Conservation (phyloP, 2,329 filamentous ascomycete genomes). For the Cordyceps cicadae region DNA sequence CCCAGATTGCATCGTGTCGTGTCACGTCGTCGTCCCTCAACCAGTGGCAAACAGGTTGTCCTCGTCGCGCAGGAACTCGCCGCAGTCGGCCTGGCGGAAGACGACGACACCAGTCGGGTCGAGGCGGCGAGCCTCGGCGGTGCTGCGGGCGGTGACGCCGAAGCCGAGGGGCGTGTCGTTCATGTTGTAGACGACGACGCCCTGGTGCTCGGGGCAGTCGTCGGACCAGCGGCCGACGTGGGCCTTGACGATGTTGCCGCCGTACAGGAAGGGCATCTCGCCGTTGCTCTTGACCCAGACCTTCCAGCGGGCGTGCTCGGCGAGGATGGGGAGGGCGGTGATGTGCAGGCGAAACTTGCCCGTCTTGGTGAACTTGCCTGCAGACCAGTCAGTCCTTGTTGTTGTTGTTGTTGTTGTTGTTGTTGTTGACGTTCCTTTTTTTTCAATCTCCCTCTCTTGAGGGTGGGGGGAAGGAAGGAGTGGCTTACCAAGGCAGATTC, state of each 20-base stretch:
- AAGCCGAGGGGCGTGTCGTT: slow-evolving; percentile 91
- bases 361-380: slow-evolving; percentile 91
- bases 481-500: slow-evolving; percentile 71
- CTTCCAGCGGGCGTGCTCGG: slow-evolving; percentile 89
- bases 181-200: slow-evolving; percentile 85
- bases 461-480: too few species aligned
- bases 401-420: too few species aligned
- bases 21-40: slow-evolving; percentile 19
- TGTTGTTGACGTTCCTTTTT: too few species aligned
- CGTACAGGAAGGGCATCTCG: slow-evolving; percentile 95
- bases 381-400: neutral
- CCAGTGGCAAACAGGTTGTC: slow-evolving; percentile 54
- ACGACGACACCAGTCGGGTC: slow-evolving; percentile 86
- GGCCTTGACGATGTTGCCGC: slow-evolving; percentile 70
- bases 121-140: slow-evolving; percentile 70
- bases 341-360: slow-evolving; percentile 94
- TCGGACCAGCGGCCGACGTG: slow-evolving; percentile 75
- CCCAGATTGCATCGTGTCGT: neutral
- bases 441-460: too few species aligned
- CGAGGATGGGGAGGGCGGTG: slow-evolving; percentile 78
- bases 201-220: slow-evolving; percentile 88
- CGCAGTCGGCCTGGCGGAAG: slow-evolving; percentile 88
- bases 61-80: slow-evolving; percentile 86
- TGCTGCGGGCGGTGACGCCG: slow-evolving; percentile 81
- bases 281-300: slow-evolving; percentile 95